Conservation (phyloP, 129 eudicot genomes). For the Gnaphalium uliginosum region DNA sequence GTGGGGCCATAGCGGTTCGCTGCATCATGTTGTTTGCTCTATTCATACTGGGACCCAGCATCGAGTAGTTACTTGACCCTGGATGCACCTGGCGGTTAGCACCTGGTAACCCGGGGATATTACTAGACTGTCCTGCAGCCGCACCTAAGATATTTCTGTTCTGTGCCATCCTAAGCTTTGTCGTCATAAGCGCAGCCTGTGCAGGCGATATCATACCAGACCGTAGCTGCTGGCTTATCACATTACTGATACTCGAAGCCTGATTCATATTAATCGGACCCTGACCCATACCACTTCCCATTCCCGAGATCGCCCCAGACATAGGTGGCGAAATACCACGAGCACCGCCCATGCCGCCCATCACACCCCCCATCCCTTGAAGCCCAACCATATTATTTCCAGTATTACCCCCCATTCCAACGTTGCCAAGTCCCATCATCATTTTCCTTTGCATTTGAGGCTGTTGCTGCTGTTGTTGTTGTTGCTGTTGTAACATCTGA, state of each 20-base stretch:
- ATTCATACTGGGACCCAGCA: slow-evolving; percentile 64
- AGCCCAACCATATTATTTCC: slow-evolving; percentile 76
- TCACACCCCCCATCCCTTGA: slow-evolving; percentile 74
- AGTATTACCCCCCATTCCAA: slow-evolving; percentile 65
- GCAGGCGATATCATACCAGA: slow-evolving; percentile 46
- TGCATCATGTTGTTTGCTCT: slow-evolving; percentile 65
- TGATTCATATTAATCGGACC: slow-evolving; percentile 51
- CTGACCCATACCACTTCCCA: slow-evolving; percentile 62
- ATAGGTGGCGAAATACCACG: slow-evolving; percentile 65
- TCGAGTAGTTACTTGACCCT: slow-evolving; percentile 66
- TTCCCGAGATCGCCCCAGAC: slow-evolving; percentile 60
- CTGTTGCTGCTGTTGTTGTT: slow-evolving; percentile 48
- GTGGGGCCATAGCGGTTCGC: slow-evolving; percentile 70
- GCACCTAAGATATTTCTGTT: slow-evolving; percentile 51
- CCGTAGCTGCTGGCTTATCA: slow-evolving; percentile 59
- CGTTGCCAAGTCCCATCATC: slow-evolving; percentile 81
- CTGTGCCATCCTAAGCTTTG: slow-evolving; percentile 57
- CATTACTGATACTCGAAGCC: slow-evolving; percentile 64
- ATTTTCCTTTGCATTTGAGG: slow-evolving; percentile 72
- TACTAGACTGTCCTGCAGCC: slow-evolving; percentile 46
- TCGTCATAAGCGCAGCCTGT: slow-evolving; percentile 53
- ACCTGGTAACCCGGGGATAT: slow-evolving; percentile 56
- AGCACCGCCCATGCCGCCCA: slow-evolving; percentile 73
- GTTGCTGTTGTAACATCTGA: slow-evolving; percentile 47
- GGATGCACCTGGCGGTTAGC: slow-evolving; percentile 72